Percentiles rank a stretch among this genome's conserved stretches.
phyloP scores from a whole-genome alignment of 345 rosid species.

The Eucalyptus cloeziana region DNA sequence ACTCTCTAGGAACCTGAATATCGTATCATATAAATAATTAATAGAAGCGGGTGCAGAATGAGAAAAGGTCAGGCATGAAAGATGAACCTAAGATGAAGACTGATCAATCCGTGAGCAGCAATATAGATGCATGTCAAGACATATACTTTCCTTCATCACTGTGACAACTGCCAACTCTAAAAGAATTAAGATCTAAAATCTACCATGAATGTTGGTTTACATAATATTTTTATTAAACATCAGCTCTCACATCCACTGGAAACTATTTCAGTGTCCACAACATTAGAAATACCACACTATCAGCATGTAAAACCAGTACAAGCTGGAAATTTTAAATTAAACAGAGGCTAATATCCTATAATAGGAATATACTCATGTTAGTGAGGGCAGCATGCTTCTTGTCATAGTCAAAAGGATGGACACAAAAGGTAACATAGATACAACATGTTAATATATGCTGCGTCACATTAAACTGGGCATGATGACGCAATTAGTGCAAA shows the following conservation, averaged over 20 bases:
- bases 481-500: neutral
- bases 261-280: neutral
- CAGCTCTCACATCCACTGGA: neutral
- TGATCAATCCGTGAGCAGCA: neutral
- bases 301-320: neutral
- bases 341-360: neutral
- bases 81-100: neutral
- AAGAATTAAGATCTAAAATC: neutral
- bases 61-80: neutral
- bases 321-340: neutral
- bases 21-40: neutral
- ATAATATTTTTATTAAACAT: neutral
- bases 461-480: neutral
- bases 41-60: neutral
- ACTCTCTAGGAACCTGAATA: constrained; percentile 89
- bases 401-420: neutral
- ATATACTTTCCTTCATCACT: neutral
- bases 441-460: neutral
- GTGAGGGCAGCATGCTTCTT: neutral
- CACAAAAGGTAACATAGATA: neutral
- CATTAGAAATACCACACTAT: neutral
- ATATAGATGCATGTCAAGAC: neutral
- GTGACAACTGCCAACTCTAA: neutral
- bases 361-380: neutral
- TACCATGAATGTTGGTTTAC: neutral